Evolutionary conservation across 768 basidiomycete species (phyloP), one percentile per base, ranked within the genome.

Genomic region (Boletus subparvulus): DNA sequence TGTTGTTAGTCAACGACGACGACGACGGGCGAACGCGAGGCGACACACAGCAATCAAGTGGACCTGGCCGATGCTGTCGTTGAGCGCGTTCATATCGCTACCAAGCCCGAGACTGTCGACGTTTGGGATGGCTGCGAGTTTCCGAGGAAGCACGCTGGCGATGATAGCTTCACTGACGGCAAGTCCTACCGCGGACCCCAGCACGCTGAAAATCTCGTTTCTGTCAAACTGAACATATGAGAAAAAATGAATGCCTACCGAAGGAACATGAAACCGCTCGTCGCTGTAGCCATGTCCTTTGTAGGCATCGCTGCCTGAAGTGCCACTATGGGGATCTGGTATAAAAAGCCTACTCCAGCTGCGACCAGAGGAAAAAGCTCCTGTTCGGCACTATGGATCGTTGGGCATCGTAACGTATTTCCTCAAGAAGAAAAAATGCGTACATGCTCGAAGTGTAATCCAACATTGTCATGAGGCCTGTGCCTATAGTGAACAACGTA

Each of bases 271-370:
- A 86, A 88, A 0, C 87, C 83, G 1, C 84, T 85, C 83, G 56
- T 89, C 66, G 4, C 88, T 78, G 90, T 90, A 1, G 91, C 90
- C 89, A 93, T 92, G 59, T 92, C 89, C 58, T 84, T 85, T 24
- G 86, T 65, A 2, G 92, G 92, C 90, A 94, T 94, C 0, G 90
- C 85, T 14, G 90, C 88, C 70, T 94, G 92, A n/a, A 93, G 71
- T 11, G 79, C 87, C 55, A 91, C 86, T 16, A 91, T 73, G 0
- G 88, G 89, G 2, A 73, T 68, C 75, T 84, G 82, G 77, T 87
- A 87, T 41, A 91, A 71, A 60, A 77, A 79, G 0, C 88, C 89
- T 16, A 82, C 65, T 0, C 89, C 89, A 13, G 86, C 81, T 13
- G 87, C 78, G 32, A 92, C 68, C n/a, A 92, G 70, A 4, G 86